A percentile compares a stretch with the other conserved stretches of the same genome.
Evolutionary conservation across 192 early-diverging fungal genomes (phyloP).

Genomic region (Lobosporangium transversale): DNA sequence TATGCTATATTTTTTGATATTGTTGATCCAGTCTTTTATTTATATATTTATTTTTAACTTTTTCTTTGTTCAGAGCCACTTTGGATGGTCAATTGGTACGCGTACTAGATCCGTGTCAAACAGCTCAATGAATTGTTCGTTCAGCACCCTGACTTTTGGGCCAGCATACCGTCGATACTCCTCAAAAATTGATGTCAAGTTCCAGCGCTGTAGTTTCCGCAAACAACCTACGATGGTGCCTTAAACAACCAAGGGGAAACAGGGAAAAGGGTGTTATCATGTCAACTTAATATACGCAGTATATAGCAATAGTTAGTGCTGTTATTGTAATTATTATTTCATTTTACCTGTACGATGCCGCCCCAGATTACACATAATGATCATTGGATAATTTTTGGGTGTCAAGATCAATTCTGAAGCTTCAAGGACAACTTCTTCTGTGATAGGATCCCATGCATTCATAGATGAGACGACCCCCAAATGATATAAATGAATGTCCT

Average conservation of each 20-base stretch:
- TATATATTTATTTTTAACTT: too few species aligned
- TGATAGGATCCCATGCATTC: conserved; percentile 97
- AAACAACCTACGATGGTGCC: conserved; percentile 98
- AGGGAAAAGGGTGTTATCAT: too few species aligned
- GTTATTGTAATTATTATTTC: too few species aligned
- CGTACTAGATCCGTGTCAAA: conserved; percentile 97
- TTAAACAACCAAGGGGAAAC: too few species aligned
- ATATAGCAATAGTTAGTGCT: too few species aligned
- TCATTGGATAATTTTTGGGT: conserved; percentile 91
- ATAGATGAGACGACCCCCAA: conserved; percentile 84
- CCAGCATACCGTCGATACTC: conserved; percentile 97
- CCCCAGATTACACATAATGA: conserved; percentile 98
- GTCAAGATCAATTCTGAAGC: conserved; percentile 89
- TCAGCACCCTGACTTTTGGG: conserved; percentile 95
- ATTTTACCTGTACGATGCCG: conserved; percentile 89
- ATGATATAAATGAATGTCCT: conserved; percentile 94
- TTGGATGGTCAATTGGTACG: conserved; percentile 75
- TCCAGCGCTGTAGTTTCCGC: conserved; percentile 98
- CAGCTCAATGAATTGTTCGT: conserved; percentile 95
- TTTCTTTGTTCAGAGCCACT: too few species aligned
- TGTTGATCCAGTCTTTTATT: too few species aligned
- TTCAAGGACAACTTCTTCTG: conserved; percentile 95
- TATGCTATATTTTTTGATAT: too few species aligned
- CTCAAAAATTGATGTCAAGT: conserved; percentile 97
- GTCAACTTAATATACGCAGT: too few species aligned